Percentiles rank a stretch among this genome's conserved stretches.
These are phyloP conservation scores for Suillus occidentalis DNA, from an alignment of 768 basidiomycete genomes.

Conservation along the genomic window DNA sequence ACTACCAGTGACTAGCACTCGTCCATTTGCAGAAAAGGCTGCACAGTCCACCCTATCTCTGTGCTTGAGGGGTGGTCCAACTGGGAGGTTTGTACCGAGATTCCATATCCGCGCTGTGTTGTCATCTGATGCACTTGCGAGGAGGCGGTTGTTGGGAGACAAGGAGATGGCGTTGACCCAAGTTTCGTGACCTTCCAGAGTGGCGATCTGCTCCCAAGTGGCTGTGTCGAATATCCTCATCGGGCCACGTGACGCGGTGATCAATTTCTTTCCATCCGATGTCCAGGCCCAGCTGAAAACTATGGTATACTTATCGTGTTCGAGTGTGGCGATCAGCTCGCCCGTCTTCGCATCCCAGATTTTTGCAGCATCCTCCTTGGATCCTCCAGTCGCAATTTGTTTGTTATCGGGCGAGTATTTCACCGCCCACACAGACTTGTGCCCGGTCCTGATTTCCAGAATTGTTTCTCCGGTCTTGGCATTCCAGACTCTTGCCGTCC, in stretches of 20 bases:
- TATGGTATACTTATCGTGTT: accelerated
- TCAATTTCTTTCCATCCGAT: neutral
- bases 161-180: neutral
- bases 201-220: neutral
- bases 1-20: too few relatives aligned
- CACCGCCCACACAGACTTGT: accelerated
- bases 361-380: neutral
- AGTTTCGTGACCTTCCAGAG: too few relatives aligned
- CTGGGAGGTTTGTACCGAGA: neutral
- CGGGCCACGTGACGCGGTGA: too few relatives aligned
- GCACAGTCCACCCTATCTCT: too few relatives aligned
- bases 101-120: neutral
- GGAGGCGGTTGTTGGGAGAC: neutral
- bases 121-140: neutral
- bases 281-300: neutral
- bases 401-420: neutral
- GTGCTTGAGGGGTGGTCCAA: neutral
- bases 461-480: neutral
- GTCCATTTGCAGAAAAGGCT: too few relatives aligned
- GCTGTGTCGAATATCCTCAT: too few relatives aligned
- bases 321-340: neutral
- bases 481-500: neutral
- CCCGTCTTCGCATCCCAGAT: neutral
- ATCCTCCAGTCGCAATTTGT: neutral
- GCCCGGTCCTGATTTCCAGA: neutral